Base-by-base conservation (phyloP, 805 yeast genomes). In the Hanseniaspora singularis region DNA sequence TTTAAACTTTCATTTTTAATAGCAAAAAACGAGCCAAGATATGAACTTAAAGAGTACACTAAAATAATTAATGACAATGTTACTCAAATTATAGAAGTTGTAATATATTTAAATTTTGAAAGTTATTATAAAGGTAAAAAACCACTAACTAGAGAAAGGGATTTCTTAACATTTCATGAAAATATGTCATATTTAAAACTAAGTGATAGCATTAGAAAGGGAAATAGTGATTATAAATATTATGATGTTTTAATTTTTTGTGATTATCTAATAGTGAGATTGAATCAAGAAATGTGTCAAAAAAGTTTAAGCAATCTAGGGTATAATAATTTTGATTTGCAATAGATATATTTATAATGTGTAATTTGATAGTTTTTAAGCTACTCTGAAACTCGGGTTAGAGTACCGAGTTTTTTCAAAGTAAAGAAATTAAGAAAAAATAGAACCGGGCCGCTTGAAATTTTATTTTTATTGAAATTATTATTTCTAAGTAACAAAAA, bases 131-230 rank as follows among this genome's bases (percentile, higher is more conserved):
- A 15, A 3, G n/a, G n/a, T 6, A 36, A 36, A 6, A 15, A 23
- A 11, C 23, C 22, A 18, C 22, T 24, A n/a, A n/a, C n/a, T 14
- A 30, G 23, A 24, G 48, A 44, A 14, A 30, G 10, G 6, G 41
- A 44, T 2, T 44, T 37, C 20, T 30, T 44, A 19, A 44, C 23
- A 8, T 44, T 33, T n/a, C 48, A 44, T 33, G 33, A 37, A n/a
- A 44, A 44, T 19, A 44, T 44, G 48, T 36, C 48, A 2, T 19
- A 20, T 18, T 14, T 44, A 14, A 30, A 27, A 7, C 28, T 44
- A 24, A 26, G 32, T 4, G 30, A 44, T 1, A 37, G 26, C n/a
- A 23, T 44, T 3, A 10, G 41, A 15, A 23, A 37, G 12, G 37
- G 16, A 12, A 30, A 30, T n/a, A 15, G 23, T 5, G 48, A 44